Base-by-base conservation (phyloP, 1,284 basidiomycete species). In the Laetiporus sulphureus region DNA sequence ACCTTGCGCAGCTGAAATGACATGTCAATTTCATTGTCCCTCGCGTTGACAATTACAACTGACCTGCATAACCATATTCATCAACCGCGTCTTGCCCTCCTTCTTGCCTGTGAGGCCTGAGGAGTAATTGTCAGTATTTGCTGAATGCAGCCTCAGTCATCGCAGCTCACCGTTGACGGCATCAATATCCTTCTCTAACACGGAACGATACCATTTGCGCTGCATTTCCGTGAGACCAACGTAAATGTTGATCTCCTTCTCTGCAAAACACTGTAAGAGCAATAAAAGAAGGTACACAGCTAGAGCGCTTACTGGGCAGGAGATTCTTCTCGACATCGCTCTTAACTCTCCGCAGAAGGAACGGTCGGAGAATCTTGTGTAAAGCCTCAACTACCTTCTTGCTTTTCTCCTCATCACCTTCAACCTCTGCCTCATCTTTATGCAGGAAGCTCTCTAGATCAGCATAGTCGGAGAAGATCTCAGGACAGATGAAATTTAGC, bases 1-100 rank as follows among this genome's bases (percentile, higher is more conserved):
- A 89, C 86, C 71, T 90, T 89, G 32, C 84, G 79, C 30, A 89
- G 73, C 75, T 77, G 53, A 4, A 43, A 8, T 41, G 16, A n/a
- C n/a, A n/a, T n/a, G n/a, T n/a, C n/a, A n/a, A n/a, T n/a, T n/a
- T n/a, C n/a, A n/a, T n/a, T n/a, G n/a, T n/a, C n/a, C n/a, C n/a
- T n/a, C n/a, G n/a, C n/a, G n/a, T n/a, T n/a, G n/a, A n/a, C n/a
- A n/a, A n/a, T n/a, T 32, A 31, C n/a, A 49, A 62, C 78, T 48
- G 42, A 91, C 75, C 73, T 99, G 96, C 96, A 99, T 99, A 50
- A 99, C 96, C 71, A 99, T 96, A 66, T 99, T 99, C 79, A 99
- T 91, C 40, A 99, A 66, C 22, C 94, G 73, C 3, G 94, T 98
- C 69, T 98, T 99, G 49, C 96, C 95, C 64, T 99, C 96, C 63